Evolutionary conservation across 2,329 filamentous ascomycete species (phyloP).

Genomic region (Aspergillus nomiae): DNA sequence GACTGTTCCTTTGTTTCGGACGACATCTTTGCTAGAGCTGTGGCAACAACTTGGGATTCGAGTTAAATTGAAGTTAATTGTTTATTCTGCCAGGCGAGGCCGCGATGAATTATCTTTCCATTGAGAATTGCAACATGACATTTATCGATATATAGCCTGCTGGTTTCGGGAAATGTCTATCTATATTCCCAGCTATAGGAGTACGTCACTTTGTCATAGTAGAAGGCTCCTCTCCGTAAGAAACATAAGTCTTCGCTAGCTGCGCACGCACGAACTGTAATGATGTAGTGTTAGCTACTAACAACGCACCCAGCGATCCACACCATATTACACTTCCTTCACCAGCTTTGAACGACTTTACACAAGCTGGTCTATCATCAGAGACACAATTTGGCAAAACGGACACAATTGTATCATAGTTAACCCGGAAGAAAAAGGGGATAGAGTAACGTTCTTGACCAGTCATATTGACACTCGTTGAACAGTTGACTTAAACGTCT

Average conservation of each 20-base stretch:
- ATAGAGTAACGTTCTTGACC: constrained; percentile 43
- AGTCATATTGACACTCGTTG: constrained; percentile 44
- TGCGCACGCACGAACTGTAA: background rate
- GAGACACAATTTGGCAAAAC: constrained; percentile 23
- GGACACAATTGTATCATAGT: constrained; percentile 40
- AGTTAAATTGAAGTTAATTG: accelerated
- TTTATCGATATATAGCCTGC: too few species aligned
- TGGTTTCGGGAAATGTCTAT: too few species aligned
- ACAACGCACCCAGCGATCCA: too few species aligned
- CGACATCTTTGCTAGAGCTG: background rate
- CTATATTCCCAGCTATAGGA: background rate
- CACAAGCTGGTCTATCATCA: constrained; percentile 12
- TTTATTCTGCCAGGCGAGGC: too few species aligned
- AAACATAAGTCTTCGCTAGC: background rate
- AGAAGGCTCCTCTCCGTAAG: background rate
- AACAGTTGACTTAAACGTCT: constrained; percentile 42
- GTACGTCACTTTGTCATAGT: background rate
- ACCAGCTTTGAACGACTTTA: constrained; percentile 24
- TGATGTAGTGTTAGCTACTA: background rate
- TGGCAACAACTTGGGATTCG: too few species aligned
- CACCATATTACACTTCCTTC: constrained; percentile 17
- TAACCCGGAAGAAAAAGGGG: constrained; percentile 46
- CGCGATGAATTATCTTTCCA: too few species aligned
- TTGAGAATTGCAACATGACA: too few species aligned
- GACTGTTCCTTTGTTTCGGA: background rate